Percentiles rank a stretch among this genome's conserved stretches.
Conservation (phyloP, 2,329 filamentous ascomycete species). For the Amylocarpus encephaloides region DNA sequence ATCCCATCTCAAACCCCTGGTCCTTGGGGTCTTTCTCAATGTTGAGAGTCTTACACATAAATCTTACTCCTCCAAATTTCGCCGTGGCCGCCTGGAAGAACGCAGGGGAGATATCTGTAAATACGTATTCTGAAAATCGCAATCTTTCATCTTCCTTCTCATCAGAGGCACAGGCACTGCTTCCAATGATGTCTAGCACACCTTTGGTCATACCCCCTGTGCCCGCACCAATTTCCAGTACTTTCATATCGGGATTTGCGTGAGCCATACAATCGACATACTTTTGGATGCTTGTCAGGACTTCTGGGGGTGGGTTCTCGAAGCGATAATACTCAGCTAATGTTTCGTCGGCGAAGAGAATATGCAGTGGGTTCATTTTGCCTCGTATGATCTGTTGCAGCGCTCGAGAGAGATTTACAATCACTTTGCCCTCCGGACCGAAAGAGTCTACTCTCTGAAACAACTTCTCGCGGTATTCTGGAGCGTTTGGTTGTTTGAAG, state of each 20-base stretch:
- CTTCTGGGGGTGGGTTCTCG: not conserved
- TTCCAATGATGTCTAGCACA: not conserved
- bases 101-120: constrained; percentile 24
- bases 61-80: constrained; percentile 12
- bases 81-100: constrained; percentile 35
- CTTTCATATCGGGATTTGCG: not conserved
- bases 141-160: no score
- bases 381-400: not conserved
- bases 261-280: not conserved
- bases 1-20: constrained; percentile 30
- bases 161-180: no score
- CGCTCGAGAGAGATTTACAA: no score
- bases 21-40: constrained; percentile 24
- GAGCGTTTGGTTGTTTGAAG: no score
- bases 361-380: not conserved
- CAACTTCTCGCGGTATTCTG: no score
- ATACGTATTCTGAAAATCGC: not conserved
- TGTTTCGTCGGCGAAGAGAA: not conserved
- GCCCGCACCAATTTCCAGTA: not conserved
- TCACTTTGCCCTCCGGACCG: no score
- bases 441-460: no score
- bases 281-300: not conserved
- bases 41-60: constrained; percentile 34
- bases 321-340: not conserved
- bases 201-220: not conserved